Evolutionary conservation across 805 yeast species (phyloP), one percentile per base, ranked within the genome.

Genomic region (Brettanomyces custersianus): DNA sequence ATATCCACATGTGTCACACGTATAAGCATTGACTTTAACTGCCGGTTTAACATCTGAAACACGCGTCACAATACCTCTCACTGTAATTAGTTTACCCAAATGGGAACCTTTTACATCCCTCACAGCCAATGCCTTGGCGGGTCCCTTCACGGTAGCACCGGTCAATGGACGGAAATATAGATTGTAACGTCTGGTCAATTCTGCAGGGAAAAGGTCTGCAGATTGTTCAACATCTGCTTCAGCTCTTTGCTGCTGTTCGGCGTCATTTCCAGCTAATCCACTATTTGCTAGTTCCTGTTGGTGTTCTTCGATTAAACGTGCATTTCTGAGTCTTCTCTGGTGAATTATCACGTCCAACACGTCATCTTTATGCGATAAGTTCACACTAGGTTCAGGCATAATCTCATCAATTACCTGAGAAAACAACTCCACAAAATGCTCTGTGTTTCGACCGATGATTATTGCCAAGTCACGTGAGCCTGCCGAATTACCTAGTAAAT

Each of bases 1-100:
- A 60, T 74, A 81, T 33, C 98, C 99, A 68, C 99, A 92, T 49
- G 82, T 82, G 56, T 92, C 98, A 63, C 99, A 92, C 5, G 97
- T 85, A 56, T 90, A 94, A 1, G 98, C 97, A 49, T 81, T 86
- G 36, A 92, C 96, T 41, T 74, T 66, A 6, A 92, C 84, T 5
- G 85, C 68, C 4, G 99, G 99, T 58, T 88, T 90, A 30, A 92
- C 98, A 57, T 92, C 99, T 2, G 95, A 80, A 4, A 88, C 95
- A 46, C 98, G 70, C 7, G 97, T 92, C 34, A 90, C 86, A 46
- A 92, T 88, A 38, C 98, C 99, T 44, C 95, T 68, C 4, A 88
- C 82, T 1, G 96, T 88, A 49, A 92, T 82, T 42, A 84, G 72
- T 48, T 81, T 77, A 33, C 99, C 99, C 35, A 92, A 68, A 44